These are phyloP conservation scores for Astrephomene gubernaculifera DNA, from an alignment of 139 green algal species.

Conservation along the genomic window DNA sequence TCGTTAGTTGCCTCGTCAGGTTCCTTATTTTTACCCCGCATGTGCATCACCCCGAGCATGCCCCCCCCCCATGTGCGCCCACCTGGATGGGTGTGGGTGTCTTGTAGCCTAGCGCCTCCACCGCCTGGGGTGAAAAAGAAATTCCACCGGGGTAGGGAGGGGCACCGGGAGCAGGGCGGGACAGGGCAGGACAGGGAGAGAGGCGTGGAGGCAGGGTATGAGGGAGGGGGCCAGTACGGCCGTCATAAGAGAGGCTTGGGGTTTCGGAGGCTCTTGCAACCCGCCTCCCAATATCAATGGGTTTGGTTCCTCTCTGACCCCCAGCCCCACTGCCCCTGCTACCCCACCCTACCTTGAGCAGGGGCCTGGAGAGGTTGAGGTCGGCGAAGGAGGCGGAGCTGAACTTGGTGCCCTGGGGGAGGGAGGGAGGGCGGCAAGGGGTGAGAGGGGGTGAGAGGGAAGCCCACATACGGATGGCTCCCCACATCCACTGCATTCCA, in stretches of 20 bases:
- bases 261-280: too few relatives aligned
- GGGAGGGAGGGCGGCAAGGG: not conserved
- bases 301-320: too few relatives aligned
- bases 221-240: too few relatives aligned
- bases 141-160: not conserved
- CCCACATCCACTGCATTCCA: too few relatives aligned
- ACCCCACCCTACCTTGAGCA: slow-evolving; percentile 73
- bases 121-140: slow-evolving; percentile 8
- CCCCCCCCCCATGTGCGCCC: not conserved
- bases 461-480: too few relatives aligned
- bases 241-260: too few relatives aligned
- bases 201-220: not conserved
- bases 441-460: not conserved
- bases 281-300: too few relatives aligned
- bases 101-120: slow-evolving; percentile 87
- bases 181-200: not conserved
- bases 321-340: not conserved
- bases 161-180: not conserved
- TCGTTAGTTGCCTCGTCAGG: too few relatives aligned
- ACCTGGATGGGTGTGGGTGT: slow-evolving; percentile 96
- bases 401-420: slow-evolving; percentile 71
- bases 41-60: not conserved
- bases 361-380: slow-evolving; percentile 90
- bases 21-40: too few relatives aligned
- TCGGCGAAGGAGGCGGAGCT: slow-evolving; percentile 82